Base-by-base conservation (phyloP, 352 stramenopile species). In the Pythium guiyangense region DNA sequence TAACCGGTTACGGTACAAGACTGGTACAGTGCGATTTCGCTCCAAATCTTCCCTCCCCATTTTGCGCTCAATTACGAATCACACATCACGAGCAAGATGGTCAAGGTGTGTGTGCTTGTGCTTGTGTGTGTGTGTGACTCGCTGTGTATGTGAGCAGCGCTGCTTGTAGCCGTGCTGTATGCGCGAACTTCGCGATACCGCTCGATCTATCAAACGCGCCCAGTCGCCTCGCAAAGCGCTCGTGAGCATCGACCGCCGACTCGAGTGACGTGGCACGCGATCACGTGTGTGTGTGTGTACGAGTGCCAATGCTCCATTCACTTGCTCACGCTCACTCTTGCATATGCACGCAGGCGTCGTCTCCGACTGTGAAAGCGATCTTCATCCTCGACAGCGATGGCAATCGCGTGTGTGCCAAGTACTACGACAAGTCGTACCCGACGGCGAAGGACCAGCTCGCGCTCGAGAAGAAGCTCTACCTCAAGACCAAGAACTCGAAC, bases 401-500 rank as follows among this genome's bases (percentile, higher is more conserved):
- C 56, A 93, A 86, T 57, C 86, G 88, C 56, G 76, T 97, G 60
- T 93, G 87, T 52, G 86, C 88, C 68, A 97, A 97, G 79, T 96
- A 96, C 77, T 97, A 96, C 56, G 86, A 96, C 69, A 90, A 91
- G 68, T 87, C 81, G 64, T 94, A 94, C 64, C 81, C 81, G 59
- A 82, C 84, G 22, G 66, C 84, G 45, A 96, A 92, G 69, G 86
- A 94, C 44, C 86, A 97, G 61, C 68, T 91, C 37, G 78, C 73
- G 45, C 81, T 96, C 43, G 88, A 97, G 74, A 93, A 93, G 65
- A 96, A 94, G 71, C 73, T 97, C 40, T 93, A 84, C 70, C 63
- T 79, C 44, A 97, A 97, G 74, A 96, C 86, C 45, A 96, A 96
- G 70, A 94, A 92, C 69, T 87, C 79, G 22, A 95, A 83, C 43